Conservation (phyloP, 495 filamentous ascomycete genomes). For the Trichodelitschia bisporula region DNA sequence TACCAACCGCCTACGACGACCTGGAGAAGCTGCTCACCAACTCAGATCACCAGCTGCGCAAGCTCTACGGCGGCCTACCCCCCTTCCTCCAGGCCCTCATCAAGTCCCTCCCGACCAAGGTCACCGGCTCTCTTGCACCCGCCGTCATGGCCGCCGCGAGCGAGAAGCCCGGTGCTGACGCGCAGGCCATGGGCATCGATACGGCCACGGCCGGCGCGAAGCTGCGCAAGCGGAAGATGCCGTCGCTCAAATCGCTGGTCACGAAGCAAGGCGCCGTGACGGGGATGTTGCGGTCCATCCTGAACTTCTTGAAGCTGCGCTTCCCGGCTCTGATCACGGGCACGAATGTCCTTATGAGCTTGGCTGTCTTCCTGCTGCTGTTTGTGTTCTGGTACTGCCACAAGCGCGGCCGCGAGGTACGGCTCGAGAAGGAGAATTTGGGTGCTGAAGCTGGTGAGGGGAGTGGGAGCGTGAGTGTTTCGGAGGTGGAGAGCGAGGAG, state of each 20-base stretch:
- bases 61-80: conserved; percentile 58
- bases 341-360: conserved; percentile 65
- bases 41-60: conserved; percentile 46
- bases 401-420: conserved; percentile 66
- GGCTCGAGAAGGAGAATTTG: conserved; percentile 41
- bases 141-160: conserved; percentile 55
- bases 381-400: conserved; percentile 95
- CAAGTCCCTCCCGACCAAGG: conserved; percentile 58
- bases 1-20: conserved; percentile 79
- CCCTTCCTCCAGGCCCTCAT: conserved; percentile 66
- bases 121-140: conserved; percentile 47
- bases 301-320: conserved; percentile 55
- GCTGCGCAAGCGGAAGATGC: conserved; percentile 25
- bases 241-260: conserved; percentile 53
- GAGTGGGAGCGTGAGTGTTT: too few relatives aligned
- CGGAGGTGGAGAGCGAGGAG: conserved; percentile 2
- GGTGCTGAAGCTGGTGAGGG: conserved; percentile 3
- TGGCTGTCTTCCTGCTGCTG: conserved; percentile 64
- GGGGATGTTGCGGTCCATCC: conserved; percentile 58
- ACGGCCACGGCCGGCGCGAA: conserved; percentile 19
- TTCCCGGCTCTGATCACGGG: conserved; percentile 67
- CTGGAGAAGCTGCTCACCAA: conserved; percentile 60
- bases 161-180: conserved; percentile 36
- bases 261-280: conserved; percentile 66
- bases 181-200: conserved; percentile 13